These are phyloP conservation scores for Candida arabinofermentans DNA, from an alignment of 805 yeast genomes.

Conservation along the genomic window DNA sequence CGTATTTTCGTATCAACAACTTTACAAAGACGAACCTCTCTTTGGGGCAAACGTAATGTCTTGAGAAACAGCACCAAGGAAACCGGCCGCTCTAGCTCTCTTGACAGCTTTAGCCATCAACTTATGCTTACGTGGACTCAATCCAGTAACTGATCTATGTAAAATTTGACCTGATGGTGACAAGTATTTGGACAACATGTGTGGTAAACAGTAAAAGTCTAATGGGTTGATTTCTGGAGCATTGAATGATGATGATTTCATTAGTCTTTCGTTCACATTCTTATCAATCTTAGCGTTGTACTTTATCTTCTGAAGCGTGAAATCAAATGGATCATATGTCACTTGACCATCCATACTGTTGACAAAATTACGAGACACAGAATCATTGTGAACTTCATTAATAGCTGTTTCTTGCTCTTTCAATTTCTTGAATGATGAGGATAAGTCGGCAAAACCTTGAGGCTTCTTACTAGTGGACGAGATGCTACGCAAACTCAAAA, in stretches of 20 bases:
- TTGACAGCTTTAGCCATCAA: slow-evolving; percentile 71
- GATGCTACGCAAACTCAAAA: slow-evolving; percentile 5
- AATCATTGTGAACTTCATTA: slow-evolving; percentile 19
- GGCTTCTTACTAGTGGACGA: slow-evolving; percentile 8
- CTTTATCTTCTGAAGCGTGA: slow-evolving; percentile 54
- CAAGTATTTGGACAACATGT: slow-evolving; percentile 58
- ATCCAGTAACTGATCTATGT: slow-evolving; percentile 68
- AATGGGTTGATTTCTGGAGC: slow-evolving; percentile 56
- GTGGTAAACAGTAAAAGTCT: slow-evolving; percentile 70
- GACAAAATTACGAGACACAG: slow-evolving; percentile 34
- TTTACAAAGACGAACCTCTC: slow-evolving; percentile 27
- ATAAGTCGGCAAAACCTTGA: slow-evolving; percentile 11
- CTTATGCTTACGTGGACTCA: slow-evolving; percentile 63
- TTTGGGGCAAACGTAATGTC: slow-evolving; percentile 40
- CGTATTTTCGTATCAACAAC: not conserved
- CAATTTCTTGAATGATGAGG: slow-evolving; percentile 18
- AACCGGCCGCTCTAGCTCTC: slow-evolving; percentile 76
- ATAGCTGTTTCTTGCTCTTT: slow-evolving; percentile 20
- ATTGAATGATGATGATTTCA: slow-evolving; percentile 30
- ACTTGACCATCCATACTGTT: slow-evolving; percentile 47
- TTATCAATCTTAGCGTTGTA: slow-evolving; percentile 39
- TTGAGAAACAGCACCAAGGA: slow-evolving; percentile 70
- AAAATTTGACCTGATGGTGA: slow-evolving; percentile 72
- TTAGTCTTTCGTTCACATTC: slow-evolving; percentile 15
- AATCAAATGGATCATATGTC: slow-evolving; percentile 80